A percentile compares a stretch with the other conserved stretches of the same genome.
These are phyloP conservation scores for Colletotrichum filicis DNA, from an alignment of 2,329 filamentous ascomycete species.

Conservation along the genomic window DNA sequence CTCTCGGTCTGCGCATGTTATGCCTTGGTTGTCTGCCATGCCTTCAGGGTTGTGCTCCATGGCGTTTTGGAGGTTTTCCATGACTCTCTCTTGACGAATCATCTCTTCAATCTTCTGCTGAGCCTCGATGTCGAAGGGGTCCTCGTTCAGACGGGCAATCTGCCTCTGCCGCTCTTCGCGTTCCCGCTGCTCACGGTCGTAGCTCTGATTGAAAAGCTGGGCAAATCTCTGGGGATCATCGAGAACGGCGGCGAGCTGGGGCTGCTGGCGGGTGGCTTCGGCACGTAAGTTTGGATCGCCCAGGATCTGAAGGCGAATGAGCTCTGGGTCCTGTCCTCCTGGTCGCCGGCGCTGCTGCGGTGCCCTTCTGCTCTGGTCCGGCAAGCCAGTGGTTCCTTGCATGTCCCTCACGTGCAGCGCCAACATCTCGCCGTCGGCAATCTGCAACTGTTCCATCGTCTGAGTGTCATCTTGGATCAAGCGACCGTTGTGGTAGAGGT, in stretches of 20 bases:
- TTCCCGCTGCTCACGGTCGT: constrained; percentile 76
- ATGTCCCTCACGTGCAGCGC: constrained; percentile 81
- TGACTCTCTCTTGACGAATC: constrained; percentile 92
- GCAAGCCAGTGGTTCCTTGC: constrained; percentile 57
- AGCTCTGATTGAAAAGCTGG: constrained; percentile 74
- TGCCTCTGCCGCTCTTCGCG: constrained; percentile 83
- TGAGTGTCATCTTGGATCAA: constrained; percentile 79
- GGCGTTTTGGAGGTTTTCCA: constrained; percentile 95
- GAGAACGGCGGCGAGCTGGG: constrained; percentile 80
- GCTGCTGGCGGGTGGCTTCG: constrained; percentile 77
- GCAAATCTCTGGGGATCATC: constrained; percentile 83
- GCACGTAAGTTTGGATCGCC: constrained; percentile 79
- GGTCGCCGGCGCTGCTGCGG: constrained; percentile 47
- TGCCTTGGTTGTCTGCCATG: constrained; percentile 52
- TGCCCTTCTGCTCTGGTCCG: constrained; percentile 48
- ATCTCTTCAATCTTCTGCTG: constrained; percentile 96
- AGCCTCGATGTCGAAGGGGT: constrained; percentile 93
- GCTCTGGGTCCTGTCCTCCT: constrained; percentile 76
- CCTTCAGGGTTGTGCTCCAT: constrained; percentile 98
- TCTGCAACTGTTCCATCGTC: constrained; percentile 83
- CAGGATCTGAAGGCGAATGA: constrained; percentile 83
- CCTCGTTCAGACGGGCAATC: constrained; percentile 87
- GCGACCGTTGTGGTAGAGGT: constrained; percentile 90
- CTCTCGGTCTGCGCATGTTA: neutral
- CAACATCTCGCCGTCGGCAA: constrained; percentile 92